These are phyloP conservation scores for Leptographium procerum DNA, from an alignment of 2,329 filamentous ascomycete species.

Conservation along the genomic window DNA sequence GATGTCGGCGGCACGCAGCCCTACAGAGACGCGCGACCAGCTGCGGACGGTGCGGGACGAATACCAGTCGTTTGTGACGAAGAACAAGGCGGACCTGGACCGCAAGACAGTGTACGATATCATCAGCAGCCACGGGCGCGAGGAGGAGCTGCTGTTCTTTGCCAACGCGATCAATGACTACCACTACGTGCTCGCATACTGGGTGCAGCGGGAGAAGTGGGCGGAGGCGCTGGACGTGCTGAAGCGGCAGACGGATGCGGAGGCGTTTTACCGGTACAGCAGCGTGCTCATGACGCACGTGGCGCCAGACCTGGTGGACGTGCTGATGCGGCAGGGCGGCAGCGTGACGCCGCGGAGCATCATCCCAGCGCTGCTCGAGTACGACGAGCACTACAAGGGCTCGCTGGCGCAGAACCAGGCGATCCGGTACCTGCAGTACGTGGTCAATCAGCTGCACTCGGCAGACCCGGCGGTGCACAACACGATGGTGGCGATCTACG, in stretches of 20 bases:
- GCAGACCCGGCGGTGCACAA: constrained; percentile 86
- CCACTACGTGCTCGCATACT: constrained; percentile 91
- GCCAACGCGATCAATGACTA: constrained; percentile 83
- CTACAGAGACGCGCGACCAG: constrained; percentile 55
- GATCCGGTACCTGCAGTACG: constrained; percentile 83
- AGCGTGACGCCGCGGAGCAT: constrained; percentile 77
- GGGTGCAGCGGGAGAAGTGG: constrained; percentile 94
- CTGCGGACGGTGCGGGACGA: constrained; percentile 62
- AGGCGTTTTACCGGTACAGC: constrained; percentile 94
- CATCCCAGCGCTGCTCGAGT: constrained; percentile 87
- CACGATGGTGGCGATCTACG: constrained; percentile 91
- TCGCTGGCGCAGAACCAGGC: constrained; percentile 74
- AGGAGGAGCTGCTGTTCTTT: constrained; percentile 85
- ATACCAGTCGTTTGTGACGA: constrained; percentile 78
- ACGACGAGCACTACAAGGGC: constrained; percentile 67
- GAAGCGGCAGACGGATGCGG: constrained; percentile 83
- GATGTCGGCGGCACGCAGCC: constrained; percentile 51
- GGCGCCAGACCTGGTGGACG: constrained; percentile 79
- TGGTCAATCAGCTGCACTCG: constrained; percentile 75
- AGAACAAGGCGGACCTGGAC: constrained; percentile 79
- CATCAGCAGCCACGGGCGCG: constrained; percentile 87
- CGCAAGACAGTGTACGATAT: constrained; percentile 89
- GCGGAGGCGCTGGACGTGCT: constrained; percentile 73
- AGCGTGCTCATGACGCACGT: constrained; percentile 91
- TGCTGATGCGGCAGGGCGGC: constrained; percentile 78